phyloP scores from a whole-genome alignment of 352 stramenopile genomes.

The Phytophthora aleatoria region DNA sequence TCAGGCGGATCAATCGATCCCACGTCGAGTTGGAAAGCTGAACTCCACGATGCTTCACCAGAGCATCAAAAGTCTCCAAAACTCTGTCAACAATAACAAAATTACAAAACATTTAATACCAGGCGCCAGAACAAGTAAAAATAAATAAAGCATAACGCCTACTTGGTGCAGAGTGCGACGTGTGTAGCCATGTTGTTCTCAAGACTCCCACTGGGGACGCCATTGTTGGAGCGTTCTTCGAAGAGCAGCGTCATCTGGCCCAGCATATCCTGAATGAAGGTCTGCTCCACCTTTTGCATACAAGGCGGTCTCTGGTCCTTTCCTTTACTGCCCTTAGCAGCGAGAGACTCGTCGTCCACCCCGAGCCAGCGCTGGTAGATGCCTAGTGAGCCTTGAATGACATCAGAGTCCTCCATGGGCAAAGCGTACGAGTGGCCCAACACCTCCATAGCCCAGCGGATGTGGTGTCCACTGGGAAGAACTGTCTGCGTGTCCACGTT shows the following conservation, averaged over 20 bases:
- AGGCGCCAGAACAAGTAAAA: neutral
- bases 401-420: slow-evolving; percentile 84
- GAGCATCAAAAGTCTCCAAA: slow-evolving; percentile 77
- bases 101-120: slow-evolving; percentile 5
- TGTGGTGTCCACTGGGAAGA: slow-evolving; percentile 74
- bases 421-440: slow-evolving; percentile 86
- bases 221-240: slow-evolving; percentile 62
- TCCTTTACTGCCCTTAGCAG: slow-evolving; percentile 16
- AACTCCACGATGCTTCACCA: slow-evolving; percentile 68
- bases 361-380: slow-evolving; percentile 88
- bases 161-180: slow-evolving; percentile 74
- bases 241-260: slow-evolving; percentile 90
- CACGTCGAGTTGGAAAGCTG: slow-evolving; percentile 77
- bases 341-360: slow-evolving; percentile 40
- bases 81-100: slow-evolving; percentile 42
- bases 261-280: slow-evolving; percentile 87
- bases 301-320: slow-evolving; percentile 66
- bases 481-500: slow-evolving; percentile 52
- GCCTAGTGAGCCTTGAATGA: slow-evolving; percentile 72
- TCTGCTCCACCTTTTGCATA: slow-evolving; percentile 85
- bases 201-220: slow-evolving; percentile 16
- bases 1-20: slow-evolving; percentile 81
- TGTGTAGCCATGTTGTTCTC: slow-evolving; percentile 64
- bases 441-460: slow-evolving; percentile 87
- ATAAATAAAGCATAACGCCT: slow-evolving; percentile 10